phyloP scores from a whole-genome alignment of 306 rosid species.

The Castanea crenata region DNA sequence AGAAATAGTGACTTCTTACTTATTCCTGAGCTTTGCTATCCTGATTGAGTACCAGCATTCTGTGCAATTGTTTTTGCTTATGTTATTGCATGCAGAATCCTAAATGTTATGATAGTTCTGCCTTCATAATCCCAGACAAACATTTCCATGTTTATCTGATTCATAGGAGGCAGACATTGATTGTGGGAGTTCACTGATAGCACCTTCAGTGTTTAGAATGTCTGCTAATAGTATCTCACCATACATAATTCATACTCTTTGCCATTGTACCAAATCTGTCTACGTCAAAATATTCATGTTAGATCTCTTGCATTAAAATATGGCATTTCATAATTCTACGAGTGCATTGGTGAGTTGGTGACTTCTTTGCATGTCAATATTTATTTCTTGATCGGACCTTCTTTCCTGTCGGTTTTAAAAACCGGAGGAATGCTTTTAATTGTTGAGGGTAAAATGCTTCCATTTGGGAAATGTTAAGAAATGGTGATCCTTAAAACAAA shows the following conservation, averaged over 20 bases:
- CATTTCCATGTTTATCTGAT: too few species aligned
- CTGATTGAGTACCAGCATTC: too few species aligned
- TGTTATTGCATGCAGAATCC: not conserved
- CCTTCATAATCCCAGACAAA: too few species aligned
- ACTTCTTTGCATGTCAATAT: slow-evolving; percentile 1
- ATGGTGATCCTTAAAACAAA: not conserved
- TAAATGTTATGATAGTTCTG: slow-evolving; percentile 1
- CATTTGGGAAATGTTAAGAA: not conserved
- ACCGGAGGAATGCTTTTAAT: not conserved
- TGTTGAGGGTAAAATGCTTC: not conserved
- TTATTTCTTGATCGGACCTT: not conserved
- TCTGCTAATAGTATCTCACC: slow-evolving; percentile 38
- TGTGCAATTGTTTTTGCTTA: not conserved
- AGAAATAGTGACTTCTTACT: too few species aligned
- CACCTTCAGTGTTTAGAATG: slow-evolving; percentile 30
- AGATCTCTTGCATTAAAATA: not conserved
- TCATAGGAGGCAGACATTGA: too few species aligned
- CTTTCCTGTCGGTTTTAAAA: not conserved
- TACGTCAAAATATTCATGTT: not conserved
- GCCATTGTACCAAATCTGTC: not conserved
- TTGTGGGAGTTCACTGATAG: slow-evolving; percentile 36
- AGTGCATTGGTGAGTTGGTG: not conserved
- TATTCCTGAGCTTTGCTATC: not conserved
- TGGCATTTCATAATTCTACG: not conserved
- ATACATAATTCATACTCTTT: not conserved